Percentiles rank a stretch among this genome's conserved stretches.
Evolutionary conservation across 2,329 filamentous ascomycete species (phyloP).

Genomic region (Penicillium glabrum): DNA sequence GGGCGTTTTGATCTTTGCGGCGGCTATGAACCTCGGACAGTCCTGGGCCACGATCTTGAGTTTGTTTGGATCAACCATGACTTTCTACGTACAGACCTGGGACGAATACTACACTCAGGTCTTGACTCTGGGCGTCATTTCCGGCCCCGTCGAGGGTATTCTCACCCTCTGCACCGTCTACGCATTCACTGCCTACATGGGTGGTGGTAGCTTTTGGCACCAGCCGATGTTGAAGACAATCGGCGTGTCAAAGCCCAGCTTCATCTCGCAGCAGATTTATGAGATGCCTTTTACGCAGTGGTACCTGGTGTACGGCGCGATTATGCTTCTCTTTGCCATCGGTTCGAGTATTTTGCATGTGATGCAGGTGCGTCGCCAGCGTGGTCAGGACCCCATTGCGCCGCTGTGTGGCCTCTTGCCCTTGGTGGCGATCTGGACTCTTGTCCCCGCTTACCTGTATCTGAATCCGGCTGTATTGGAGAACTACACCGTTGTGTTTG

Average conservation of each 20-base stretch:
- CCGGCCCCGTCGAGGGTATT: conserved; percentile 92
- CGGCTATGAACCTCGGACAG: conserved; percentile 89
- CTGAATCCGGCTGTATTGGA: conserved; percentile 82
- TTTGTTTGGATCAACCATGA: conserved; percentile 81
- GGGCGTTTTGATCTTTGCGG: conserved; percentile 88
- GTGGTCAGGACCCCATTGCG: conserved; percentile 65
- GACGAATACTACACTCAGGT: conserved; percentile 99
- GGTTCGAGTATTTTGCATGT: conserved; percentile 73
- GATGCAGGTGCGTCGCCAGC: conserved; percentile 72
- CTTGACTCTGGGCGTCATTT: conserved; percentile 85
- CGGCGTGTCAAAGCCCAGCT: conserved; percentile 62
- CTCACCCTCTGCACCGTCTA: conserved; percentile 81
- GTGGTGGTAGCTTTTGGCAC: conserved; percentile 92
- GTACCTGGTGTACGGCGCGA: conserved; percentile 82
- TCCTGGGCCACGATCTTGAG: conserved; percentile 82
- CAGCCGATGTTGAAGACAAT: conserved; percentile 72
- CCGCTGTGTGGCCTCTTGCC: conserved; percentile 80
- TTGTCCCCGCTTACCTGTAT: conserved; percentile 76
- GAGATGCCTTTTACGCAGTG: conserved; percentile 84
- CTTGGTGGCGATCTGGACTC: conserved; percentile 73
- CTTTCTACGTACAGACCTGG: conserved; percentile 99
- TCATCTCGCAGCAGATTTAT: conserved; percentile 72
- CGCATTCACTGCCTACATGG: conserved; percentile 76
- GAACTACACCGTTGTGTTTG: conserved; percentile 83
- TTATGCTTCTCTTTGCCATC: conserved; percentile 84